These are phyloP conservation scores for Rutstroemia sp. DNA, from an alignment of 2,329 filamentous ascomycete species.

Conservation along the genomic window DNA sequence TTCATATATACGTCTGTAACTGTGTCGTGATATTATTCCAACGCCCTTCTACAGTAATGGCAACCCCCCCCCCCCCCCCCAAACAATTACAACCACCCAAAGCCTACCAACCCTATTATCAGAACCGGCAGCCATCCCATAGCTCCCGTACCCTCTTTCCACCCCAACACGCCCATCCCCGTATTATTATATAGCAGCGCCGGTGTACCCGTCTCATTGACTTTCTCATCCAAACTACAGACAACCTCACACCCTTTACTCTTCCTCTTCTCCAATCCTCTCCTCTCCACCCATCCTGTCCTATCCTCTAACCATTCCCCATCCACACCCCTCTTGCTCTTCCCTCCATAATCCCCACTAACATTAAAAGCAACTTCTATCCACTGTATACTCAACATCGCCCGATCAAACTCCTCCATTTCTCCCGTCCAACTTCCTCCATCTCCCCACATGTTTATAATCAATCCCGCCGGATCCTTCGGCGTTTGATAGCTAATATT, in stretches of 20 bases:
- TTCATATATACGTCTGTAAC: no score
- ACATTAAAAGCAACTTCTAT: constrained; percentile 29
- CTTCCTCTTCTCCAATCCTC: constrained; percentile 18
- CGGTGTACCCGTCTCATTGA: constrained; percentile 22
- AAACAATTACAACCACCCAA: constrained; percentile 5
- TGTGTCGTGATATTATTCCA: no score
- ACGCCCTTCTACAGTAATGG: no score
- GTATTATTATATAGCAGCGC: constrained; percentile 22
- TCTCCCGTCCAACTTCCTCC: constrained; percentile 27
- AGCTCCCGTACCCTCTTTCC: not conserved
- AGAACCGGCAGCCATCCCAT: constrained; percentile 1
- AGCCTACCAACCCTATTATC: not conserved
- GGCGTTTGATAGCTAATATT: constrained; percentile 25
- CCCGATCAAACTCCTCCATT: constrained; percentile 22
- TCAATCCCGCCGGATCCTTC: constrained; percentile 19
- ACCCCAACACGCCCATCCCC: not conserved
- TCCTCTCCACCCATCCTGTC: constrained; percentile 11
- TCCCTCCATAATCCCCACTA: constrained; percentile 16
- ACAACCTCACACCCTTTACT: constrained; percentile 22
- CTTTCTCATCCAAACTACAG: constrained; percentile 23
- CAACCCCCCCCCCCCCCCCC: no score
- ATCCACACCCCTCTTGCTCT: constrained; percentile 2
- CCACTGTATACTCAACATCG: constrained; percentile 28
- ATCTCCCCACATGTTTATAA: constrained; percentile 30
- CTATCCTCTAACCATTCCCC: not conserved